Conservation (phyloP, 2,329 filamentous ascomycete genomes). For the Cryphonectria japonica region DNA sequence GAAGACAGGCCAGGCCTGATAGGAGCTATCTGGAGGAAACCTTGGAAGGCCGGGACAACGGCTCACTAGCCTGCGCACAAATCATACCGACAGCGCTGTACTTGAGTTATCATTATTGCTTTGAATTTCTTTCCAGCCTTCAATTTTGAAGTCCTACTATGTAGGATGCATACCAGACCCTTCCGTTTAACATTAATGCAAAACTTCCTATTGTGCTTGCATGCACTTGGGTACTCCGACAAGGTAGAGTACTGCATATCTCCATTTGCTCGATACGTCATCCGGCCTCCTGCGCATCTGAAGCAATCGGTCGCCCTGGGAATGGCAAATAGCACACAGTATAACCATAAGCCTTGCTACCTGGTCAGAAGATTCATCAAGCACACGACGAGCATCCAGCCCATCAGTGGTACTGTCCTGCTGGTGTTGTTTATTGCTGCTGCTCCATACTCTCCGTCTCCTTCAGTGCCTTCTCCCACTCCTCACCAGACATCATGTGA, state of each 20-base stretch:
- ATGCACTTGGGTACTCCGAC: not conserved
- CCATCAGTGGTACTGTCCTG: slow-evolving; percentile 2
- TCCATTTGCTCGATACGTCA: not conserved
- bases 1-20: too few species aligned
- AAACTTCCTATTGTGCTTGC: not conserved
- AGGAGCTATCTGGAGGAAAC: too few species aligned
- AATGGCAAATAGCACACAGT: not conserved
- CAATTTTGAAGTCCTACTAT: too few species aligned
- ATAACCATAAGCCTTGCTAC: not conserved
- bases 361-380: slow-evolving; percentile 8
- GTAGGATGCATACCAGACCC: not conserved
- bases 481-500: slow-evolving; percentile 24
- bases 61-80: too few species aligned
- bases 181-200: not conserved
- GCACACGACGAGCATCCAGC: not conserved
- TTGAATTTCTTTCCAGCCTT: too few species aligned
- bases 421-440: slow-evolving; percentile 3
- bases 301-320: not conserved
- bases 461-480: slow-evolving; percentile 26
- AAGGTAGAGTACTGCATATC: not conserved
- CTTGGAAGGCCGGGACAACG: too few species aligned
- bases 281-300: not conserved
- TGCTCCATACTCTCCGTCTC: slow-evolving; percentile 11
- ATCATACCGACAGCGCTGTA: too few species aligned
- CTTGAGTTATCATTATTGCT: too few species aligned